Evolutionary conservation across 2,329 filamentous ascomycete species (phyloP).

Genomic region (Neoarthrinium moseri): DNA sequence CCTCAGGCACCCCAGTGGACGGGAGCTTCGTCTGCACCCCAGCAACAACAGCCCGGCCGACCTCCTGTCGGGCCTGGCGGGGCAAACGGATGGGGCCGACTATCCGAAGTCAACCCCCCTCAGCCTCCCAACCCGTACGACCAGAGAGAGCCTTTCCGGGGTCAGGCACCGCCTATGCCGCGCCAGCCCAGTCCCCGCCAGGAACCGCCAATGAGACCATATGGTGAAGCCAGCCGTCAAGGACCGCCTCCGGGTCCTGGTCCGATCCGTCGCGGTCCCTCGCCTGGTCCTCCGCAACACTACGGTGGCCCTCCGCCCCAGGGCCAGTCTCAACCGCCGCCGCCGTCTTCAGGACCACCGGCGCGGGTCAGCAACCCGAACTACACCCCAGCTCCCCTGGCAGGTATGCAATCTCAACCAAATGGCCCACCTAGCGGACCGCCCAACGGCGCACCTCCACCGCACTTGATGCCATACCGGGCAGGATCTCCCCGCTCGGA

Average conservation of each 20-base stretch:
- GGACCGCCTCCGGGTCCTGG: slow-evolving; percentile 42
- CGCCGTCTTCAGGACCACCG: slow-evolving; percentile 41
- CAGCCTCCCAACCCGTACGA: slow-evolving; percentile 83
- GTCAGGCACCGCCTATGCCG: slow-evolving; percentile 63
- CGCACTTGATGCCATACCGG: slow-evolving; percentile 69
- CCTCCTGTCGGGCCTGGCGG: slow-evolving; percentile 56
- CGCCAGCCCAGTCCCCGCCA: slow-evolving; percentile 76
- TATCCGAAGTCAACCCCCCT: slow-evolving; percentile 77
- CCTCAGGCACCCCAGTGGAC: slow-evolving; percentile 90
- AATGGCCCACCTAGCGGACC: slow-evolving; percentile 38
- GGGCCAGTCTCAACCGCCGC: slow-evolving; percentile 41
- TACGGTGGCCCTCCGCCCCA: slow-evolving; percentile 45
- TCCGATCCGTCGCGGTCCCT: slow-evolving; percentile 50
- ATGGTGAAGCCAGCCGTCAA: slow-evolving; percentile 63
- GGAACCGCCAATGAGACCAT: slow-evolving; percentile 68
- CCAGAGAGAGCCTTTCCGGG: slow-evolving; percentile 69
- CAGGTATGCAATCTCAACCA: slow-evolving; percentile 29
- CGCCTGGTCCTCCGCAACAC: slow-evolving; percentile 55
- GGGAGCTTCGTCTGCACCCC: slow-evolving; percentile 61
- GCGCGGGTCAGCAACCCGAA: slow-evolving; percentile 39
- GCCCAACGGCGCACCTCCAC: slow-evolving; percentile 38
- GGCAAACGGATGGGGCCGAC: slow-evolving; percentile 54
- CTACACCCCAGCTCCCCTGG: slow-evolving; percentile 33
- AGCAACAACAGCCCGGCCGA: slow-evolving; percentile 45
- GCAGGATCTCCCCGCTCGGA: slow-evolving; percentile 81